These are phyloP conservation scores for Chenopodium album DNA, from an alignment of 148 eudicot genomes.

Conservation along the genomic window DNA sequence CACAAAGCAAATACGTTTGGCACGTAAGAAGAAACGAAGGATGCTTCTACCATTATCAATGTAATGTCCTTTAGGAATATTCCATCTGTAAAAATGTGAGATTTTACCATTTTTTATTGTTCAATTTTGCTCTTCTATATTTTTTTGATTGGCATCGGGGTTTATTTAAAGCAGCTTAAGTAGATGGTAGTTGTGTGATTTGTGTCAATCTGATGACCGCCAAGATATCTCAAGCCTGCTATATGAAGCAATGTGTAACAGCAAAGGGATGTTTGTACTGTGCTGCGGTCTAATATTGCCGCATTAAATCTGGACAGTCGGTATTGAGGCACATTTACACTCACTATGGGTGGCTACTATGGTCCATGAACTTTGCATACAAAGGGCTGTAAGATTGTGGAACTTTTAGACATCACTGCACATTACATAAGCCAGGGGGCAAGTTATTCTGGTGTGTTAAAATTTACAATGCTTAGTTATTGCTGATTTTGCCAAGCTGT, in stretches of 20 bases:
- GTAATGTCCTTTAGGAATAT: conserved; percentile 37
- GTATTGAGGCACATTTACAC: conserved; percentile 2
- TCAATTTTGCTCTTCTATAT: conserved; percentile 23
- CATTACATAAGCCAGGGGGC: not conserved
- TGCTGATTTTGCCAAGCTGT: not conserved
- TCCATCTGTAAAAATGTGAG: conserved; percentile 23
- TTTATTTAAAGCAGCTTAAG: conserved; percentile 18
- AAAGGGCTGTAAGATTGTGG: not conserved
- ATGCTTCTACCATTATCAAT: conserved; percentile 99
- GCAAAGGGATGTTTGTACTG: not conserved
- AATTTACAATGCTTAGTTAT: not conserved
- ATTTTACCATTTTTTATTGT: conserved; percentile 18
- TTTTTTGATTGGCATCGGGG: conserved; percentile 1
- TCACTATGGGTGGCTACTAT: not conserved
- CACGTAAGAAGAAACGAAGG: conserved; percentile 92
- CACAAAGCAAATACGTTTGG: conserved; percentile 83
- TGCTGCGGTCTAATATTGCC: not conserved
- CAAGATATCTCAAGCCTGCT: conserved; percentile 17
- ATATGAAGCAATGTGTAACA: conserved; percentile 2
- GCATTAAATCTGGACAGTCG: not conserved
- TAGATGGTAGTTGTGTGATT: conserved; percentile 16
- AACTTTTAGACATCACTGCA: not conserved
- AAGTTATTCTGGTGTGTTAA: not conserved
- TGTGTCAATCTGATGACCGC: conserved; percentile 1
- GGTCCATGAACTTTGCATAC: not conserved